phyloP scores from a whole-genome alignment of 345 rosid species.

The Adansonia digitata region DNA sequence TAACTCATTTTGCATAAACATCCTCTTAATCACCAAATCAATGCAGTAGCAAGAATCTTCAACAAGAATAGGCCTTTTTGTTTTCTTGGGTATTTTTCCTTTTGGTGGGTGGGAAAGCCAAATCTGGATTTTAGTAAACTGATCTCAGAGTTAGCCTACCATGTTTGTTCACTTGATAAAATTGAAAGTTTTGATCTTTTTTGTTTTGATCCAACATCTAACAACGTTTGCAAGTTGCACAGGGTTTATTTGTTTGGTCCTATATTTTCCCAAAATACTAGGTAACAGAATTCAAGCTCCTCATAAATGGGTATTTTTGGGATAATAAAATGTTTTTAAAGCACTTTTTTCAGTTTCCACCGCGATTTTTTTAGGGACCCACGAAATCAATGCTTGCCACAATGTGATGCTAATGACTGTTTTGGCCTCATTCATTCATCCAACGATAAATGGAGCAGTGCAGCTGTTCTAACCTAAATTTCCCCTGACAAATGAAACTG shows the following conservation, averaged over 20 bases:
- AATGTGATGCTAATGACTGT: background rate
- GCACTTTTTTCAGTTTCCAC: background rate
- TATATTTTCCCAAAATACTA: background rate
- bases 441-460: background rate
- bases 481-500: background rate
- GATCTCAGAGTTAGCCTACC: constrained; percentile 8
- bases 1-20: background rate
- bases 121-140: background rate
- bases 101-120: background rate
- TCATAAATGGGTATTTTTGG: background rate
- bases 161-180: background rate
- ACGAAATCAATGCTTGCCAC: background rate
- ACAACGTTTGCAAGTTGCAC: background rate
- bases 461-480: background rate
- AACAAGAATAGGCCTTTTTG: background rate
- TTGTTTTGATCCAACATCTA: background rate
- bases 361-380: background rate
- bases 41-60: background rate
- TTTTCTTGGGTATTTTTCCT: background rate
- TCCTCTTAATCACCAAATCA: background rate
- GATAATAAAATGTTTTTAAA: background rate
- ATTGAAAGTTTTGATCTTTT: background rate
- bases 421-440: background rate
- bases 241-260: background rate
- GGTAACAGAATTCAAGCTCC: background rate